phyloP scores from a whole-genome alignment of 2,329 filamentous ascomycete genomes.

The Talaromyces rugulosus region DNA sequence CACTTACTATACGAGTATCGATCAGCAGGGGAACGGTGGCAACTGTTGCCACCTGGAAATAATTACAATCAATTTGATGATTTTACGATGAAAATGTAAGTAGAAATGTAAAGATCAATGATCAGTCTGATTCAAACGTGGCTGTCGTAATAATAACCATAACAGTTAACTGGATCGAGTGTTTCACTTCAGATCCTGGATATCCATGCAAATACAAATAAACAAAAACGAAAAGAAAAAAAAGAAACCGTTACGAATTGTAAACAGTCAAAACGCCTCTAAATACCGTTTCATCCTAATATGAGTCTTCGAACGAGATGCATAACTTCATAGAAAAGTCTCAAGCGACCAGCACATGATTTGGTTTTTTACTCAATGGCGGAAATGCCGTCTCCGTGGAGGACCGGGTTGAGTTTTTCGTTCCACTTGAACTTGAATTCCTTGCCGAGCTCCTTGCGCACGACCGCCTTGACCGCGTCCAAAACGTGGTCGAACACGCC shows the following conservation, averaged over 20 bases:
- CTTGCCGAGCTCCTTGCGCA: constrained; percentile 65
- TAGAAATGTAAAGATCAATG: neutral
- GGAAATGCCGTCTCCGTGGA: constrained; percentile 47
- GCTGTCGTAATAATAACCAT: neutral
- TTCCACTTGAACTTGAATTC: constrained; percentile 73
- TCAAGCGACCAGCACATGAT: neutral
- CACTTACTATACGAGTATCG: neutral
- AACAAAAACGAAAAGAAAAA: neutral
- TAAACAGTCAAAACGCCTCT: constrained; percentile 1
- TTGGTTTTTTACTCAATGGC: constrained; percentile 50
- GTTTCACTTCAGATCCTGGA: constrained; percentile 8
- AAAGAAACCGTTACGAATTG: constrained; percentile 1
- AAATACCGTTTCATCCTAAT: neutral
- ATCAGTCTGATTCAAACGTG: neutral
- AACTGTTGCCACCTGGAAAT: neutral
- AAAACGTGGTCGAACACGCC: constrained; percentile 71
- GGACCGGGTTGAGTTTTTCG: constrained; percentile 65
- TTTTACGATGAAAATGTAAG: no score
- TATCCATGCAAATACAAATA: constrained; percentile 13
- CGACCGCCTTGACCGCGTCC: constrained; percentile 64
- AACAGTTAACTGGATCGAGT: constrained; percentile 2
- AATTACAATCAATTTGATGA: no score
- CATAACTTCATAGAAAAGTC: neutral
- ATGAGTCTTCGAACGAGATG: neutral
- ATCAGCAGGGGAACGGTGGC: neutral